These are phyloP conservation scores for Ascochyta viciae-villosae DNA, from an alignment of 2,329 filamentous ascomycete species.

Conservation along the genomic window DNA sequence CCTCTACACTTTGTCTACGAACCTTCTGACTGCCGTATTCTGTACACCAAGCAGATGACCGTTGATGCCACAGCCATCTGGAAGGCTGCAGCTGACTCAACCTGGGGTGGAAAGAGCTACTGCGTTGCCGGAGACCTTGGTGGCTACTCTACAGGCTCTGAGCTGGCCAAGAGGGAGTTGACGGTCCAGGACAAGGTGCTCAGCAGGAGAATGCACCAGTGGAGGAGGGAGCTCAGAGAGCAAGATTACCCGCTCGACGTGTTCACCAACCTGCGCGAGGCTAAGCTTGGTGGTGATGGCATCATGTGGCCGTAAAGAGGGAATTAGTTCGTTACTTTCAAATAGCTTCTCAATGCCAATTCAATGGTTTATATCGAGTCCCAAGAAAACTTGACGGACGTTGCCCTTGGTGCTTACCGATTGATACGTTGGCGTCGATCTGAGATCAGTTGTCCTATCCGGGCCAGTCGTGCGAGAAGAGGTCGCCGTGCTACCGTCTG, in stretches of 20 bases:
- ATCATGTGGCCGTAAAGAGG: slow-evolving; percentile 36
- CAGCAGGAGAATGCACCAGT: slow-evolving; percentile 37
- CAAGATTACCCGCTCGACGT: slow-evolving; percentile 47
- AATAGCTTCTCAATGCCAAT: background rate
- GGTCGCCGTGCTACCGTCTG: background rate
- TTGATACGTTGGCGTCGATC: background rate
- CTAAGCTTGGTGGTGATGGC: slow-evolving; percentile 27
- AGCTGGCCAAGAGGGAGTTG: slow-evolving; percentile 35
- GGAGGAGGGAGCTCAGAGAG: slow-evolving; percentile 36
- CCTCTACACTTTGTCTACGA: slow-evolving; percentile 70
- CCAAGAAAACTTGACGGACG: background rate
- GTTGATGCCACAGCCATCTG: slow-evolving; percentile 62
- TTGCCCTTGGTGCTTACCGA: background rate
- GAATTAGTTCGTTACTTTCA: background rate
- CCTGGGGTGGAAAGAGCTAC: slow-evolving; percentile 42
- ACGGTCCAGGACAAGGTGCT: slow-evolving; percentile 30
- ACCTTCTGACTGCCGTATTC: slow-evolving; percentile 67
- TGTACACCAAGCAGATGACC: slow-evolving; percentile 65
- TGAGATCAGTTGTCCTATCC: background rate
- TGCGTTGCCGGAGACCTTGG: slow-evolving; percentile 44
- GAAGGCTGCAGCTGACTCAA: slow-evolving; percentile 52
- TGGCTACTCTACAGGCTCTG: slow-evolving; percentile 22
- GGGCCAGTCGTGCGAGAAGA: background rate
- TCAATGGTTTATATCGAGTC: background rate
- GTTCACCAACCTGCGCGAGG: slow-evolving; percentile 38